Evolutionary conservation across 805 yeast genomes (phyloP), one percentile per base, ranked within the genome.

Genomic region (Cyberlindnera mycetangii): DNA sequence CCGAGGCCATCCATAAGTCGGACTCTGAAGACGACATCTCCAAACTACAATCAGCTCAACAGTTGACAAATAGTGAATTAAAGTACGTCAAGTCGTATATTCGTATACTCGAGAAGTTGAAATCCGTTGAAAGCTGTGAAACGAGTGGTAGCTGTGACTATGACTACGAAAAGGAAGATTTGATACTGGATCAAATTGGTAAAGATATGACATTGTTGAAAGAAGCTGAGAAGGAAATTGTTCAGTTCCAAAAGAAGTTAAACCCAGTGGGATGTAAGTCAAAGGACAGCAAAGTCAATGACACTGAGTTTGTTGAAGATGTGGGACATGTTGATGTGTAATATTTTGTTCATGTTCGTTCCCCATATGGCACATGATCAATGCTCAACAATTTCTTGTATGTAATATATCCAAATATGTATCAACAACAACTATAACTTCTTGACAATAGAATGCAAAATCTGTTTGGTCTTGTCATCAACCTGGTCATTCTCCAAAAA

Each of bases 401-500:
- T n/a, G n/a, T n/a, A n/a, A n/a, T 10, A n/a, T 25, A 25, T 25
- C 12, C 7, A 10, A 11, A 5, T 5, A 11, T 25, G 28, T 25
- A 25, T 25, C 14, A 25, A 4, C 28, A 30, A 18, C n/a, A n/a
- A 5, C 11, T 35, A 54, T 39, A 58, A 40, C 39, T 54, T 57
- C 37, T 54, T 59, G 11, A 53, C 49, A 31, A 59, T 56, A n/a
- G 61, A 43, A 7, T 50, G 40, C 42, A 59, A 39, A 34, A 59
- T 54, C 28, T 49, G 50, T 33, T 46, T 53, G 3, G 54, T 51
- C 32, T 44, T 50, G 22, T 49, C 59, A 8, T 52, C 52, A 11
- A 40, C 31, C 14, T 37, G n/a, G 2, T 48, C 48, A 32, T 44
- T 41, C 9, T 50, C 43, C 73, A 77, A 19, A 71, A 75, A 54